Percentiles rank a stretch among this genome's conserved stretches.
phyloP scores from a whole-genome alignment of 2,329 filamentous ascomycete genomes.

The Ascochyta viciae-villosae region DNA sequence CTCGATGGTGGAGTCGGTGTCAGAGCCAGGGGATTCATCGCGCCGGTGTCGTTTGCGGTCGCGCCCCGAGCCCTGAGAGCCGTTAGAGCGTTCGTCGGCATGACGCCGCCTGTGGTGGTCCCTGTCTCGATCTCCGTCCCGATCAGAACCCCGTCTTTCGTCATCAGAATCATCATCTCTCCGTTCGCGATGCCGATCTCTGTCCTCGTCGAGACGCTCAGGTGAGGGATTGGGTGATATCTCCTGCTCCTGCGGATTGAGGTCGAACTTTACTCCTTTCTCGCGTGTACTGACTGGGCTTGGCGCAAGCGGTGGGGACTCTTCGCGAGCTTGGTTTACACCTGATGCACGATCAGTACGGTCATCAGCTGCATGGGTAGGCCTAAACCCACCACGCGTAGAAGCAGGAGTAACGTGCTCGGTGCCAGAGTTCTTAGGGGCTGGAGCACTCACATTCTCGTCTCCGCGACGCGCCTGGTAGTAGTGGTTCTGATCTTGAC shows the following conservation, averaged over 20 bases:
- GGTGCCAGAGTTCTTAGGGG: slow-evolving; percentile 36
- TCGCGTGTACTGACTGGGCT: slow-evolving; percentile 24
- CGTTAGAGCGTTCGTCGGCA: slow-evolving; percentile 24
- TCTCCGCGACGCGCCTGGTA: slow-evolving; percentile 47
- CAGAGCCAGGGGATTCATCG: slow-evolving; percentile 36
- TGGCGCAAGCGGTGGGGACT: slow-evolving; percentile 18
- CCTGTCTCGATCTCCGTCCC: slow-evolving; percentile 20
- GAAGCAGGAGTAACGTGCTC: slow-evolving; percentile 24
- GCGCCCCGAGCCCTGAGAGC: slow-evolving; percentile 25
- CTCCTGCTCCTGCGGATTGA: slow-evolving; percentile 39
- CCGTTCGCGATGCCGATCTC: slow-evolving; percentile 18
- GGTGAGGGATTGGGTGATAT: slow-evolving; percentile 27
- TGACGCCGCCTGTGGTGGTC: slow-evolving; percentile 5
- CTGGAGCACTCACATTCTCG: slow-evolving; percentile 60
- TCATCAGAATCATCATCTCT: slow-evolving; percentile 15
- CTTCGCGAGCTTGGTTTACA: slow-evolving; percentile 4
- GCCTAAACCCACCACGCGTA: slow-evolving; percentile 19
- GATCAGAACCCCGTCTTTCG: slow-evolving; percentile 10
- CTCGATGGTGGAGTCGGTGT: slow-evolving; percentile 45
- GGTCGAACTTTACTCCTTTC: slow-evolving; percentile 51
- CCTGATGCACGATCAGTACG: slow-evolving; percentile 37
- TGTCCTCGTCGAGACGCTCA: slow-evolving; percentile 10
- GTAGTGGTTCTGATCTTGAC: slow-evolving; percentile 37
- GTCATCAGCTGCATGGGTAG: slow-evolving; percentile 22
- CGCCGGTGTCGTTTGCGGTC: slow-evolving; percentile 29